Conservation (phyloP, 108 stramenopile genomes). For the Aurantiochytrium sp. region DNA sequence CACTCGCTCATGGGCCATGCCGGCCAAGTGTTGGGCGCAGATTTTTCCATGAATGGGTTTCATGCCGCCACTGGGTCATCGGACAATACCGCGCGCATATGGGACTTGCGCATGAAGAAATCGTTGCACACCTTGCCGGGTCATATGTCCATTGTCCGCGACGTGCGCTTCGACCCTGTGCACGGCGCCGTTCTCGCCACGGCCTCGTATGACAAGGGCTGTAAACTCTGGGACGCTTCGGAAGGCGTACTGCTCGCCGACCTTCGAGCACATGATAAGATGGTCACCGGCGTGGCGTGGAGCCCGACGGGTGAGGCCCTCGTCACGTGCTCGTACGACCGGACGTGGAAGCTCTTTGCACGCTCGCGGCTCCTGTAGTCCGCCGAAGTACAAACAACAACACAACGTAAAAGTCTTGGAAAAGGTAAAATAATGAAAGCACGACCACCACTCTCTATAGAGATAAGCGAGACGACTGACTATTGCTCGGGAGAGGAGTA, state of each 20-base stretch:
- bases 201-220: slow-evolving; percentile 85
- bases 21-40: slow-evolving; percentile 69
- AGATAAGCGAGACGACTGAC: no score
- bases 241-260: slow-evolving; percentile 70
- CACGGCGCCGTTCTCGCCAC: slow-evolving; percentile 79
- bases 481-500: no score
- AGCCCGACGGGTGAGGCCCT: background rate
- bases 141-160: slow-evolving; percentile 82
- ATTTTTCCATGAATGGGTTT: slow-evolving; percentile 83
- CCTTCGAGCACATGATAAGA: slow-evolving; percentile 87
- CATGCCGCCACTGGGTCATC: slow-evolving; percentile 87
- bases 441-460: no score
- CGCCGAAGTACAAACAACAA: no score
- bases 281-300: slow-evolving; percentile 71
- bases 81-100: slow-evolving; percentile 85
- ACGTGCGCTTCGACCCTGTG: slow-evolving; percentile 65
- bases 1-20: slow-evolving; percentile 68
- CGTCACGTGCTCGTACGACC: slow-evolving; percentile 14
- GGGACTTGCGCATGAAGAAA: slow-evolving; percentile 83
- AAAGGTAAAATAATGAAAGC: no score
- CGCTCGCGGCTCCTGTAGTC: background rate
- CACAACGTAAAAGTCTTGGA: no score
- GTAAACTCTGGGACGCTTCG: slow-evolving; percentile 78
- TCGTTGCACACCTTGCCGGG: slow-evolving; percentile 80
- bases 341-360: background rate